A percentile compares a stretch with the other conserved stretches of the same genome.
Evolutionary conservation across 371 early-diverging fungal genomes (phyloP).

Genomic region (Neoconidiobolus thromboides): DNA sequence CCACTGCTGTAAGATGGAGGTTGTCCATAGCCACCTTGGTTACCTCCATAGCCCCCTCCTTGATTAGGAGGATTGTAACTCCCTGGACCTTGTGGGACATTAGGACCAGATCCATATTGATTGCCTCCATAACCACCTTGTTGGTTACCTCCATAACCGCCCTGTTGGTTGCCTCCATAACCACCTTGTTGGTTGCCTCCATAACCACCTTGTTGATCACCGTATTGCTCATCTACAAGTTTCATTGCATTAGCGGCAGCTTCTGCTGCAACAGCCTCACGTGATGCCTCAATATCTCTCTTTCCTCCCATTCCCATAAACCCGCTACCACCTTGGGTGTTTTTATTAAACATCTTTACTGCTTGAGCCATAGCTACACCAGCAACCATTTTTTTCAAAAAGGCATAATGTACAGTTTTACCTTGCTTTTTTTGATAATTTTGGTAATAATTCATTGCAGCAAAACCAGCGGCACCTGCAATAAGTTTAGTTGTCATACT

Average conservation of each 20-base stretch:
- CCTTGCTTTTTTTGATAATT: constrained; percentile 21
- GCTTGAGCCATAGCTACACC: constrained; percentile 29
- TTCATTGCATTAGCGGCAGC: constrained; percentile 12
- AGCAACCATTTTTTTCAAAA: constrained; percentile 25
- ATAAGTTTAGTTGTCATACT: constrained; percentile 15
- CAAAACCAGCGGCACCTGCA: constrained; percentile 40
- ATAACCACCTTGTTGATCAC: neutral
- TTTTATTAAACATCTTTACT: constrained; percentile 20
- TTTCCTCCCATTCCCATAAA: constrained; percentile 16
- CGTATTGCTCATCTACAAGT: constrained; percentile 12
- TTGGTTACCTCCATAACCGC: neutral
- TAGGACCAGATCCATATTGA: neutral
- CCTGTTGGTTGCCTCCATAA: neutral
- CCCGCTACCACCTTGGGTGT: neutral
- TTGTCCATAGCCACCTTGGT: neutral
- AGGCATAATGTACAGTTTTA: constrained; percentile 18
- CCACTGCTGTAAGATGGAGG: neutral
- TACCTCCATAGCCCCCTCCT: neutral
- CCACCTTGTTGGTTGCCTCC: neutral
- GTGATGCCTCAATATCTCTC: constrained; percentile 4
- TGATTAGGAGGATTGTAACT: neutral
- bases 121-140: neutral
- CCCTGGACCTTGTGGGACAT: too few relatives aligned
- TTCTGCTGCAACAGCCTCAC: constrained; percentile 12
- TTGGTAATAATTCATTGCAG: constrained; percentile 27